Conservation (phyloP, 2,329 filamentous ascomycete genomes). For the Cladosporium sphaerospermum region DNA sequence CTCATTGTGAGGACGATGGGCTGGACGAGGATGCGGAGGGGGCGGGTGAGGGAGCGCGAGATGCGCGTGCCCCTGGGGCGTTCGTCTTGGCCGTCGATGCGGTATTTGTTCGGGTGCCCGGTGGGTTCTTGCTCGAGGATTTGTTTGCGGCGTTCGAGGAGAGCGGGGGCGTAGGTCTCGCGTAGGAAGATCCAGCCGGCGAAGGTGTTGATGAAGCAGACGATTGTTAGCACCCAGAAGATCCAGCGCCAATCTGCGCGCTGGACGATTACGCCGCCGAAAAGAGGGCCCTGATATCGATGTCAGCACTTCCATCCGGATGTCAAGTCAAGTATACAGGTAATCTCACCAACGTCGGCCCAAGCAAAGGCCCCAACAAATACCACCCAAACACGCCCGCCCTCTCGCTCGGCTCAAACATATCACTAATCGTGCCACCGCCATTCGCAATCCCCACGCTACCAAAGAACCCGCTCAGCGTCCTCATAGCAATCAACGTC, state of each 20-base stretch:
- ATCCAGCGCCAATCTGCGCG: conserved; percentile 44
- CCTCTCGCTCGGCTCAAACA: conserved; percentile 43
- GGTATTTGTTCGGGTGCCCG: conserved; percentile 34
- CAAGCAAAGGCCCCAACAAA: conserved; percentile 38
- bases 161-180: conserved; percentile 41
- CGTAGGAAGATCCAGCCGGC: conserved; percentile 39
- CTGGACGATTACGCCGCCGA: conserved; percentile 41
- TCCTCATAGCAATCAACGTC: conserved; percentile 39
- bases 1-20: conserved; percentile 43
- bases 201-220: conserved; percentile 37
- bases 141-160: conserved; percentile 33
- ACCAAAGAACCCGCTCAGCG: conserved; percentile 45
- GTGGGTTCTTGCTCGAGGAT: conserved; percentile 29
- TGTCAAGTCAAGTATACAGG: background rate
- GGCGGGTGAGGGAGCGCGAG: conserved; percentile 33
- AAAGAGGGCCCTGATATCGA: conserved; percentile 31
- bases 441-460: conserved; percentile 47
- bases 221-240: conserved; percentile 43
- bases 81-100: conserved; percentile 38
- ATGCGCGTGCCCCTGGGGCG: conserved; percentile 34
- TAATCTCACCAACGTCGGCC: conserved; percentile 24
- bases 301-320: background rate
- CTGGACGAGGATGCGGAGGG: conserved; percentile 39
- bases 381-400: conserved; percentile 44
- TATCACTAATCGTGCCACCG: conserved; percentile 47